Conservation (phyloP, 2,329 filamentous ascomycete species). For the Onygenales sp. region DNA sequence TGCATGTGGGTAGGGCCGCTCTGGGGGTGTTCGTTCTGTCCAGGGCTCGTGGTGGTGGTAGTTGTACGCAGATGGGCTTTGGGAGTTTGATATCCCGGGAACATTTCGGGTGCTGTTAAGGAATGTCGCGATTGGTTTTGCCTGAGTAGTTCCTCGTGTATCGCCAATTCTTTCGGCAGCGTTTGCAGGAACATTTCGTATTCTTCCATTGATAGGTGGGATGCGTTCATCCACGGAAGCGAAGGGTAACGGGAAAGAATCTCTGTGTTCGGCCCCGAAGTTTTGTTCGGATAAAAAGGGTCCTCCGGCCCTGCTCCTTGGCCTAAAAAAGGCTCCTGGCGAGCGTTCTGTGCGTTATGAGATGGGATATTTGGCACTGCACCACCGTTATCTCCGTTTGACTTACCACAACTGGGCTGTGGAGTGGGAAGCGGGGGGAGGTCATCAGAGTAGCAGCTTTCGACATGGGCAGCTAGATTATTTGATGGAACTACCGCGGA, state of each 20-base stretch:
- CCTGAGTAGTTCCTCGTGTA: neutral
- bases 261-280: constrained; percentile 16
- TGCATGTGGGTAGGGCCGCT: neutral
- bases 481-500: neutral
- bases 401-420: neutral
- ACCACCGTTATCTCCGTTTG: constrained; percentile 7
- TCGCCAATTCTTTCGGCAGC: neutral
- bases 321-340: constrained; percentile 19
- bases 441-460: neutral
- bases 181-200: neutral
- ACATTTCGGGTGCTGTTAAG: neutral
- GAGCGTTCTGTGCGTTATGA: constrained; percentile 10
- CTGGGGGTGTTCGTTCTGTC: no score
- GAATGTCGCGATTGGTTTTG: neutral
- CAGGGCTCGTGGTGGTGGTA: neutral
- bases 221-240: constrained; percentile 3
- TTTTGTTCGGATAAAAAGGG: constrained; percentile 9
- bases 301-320: constrained; percentile 1
- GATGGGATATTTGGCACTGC: constrained; percentile 27
- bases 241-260: constrained; percentile 16
- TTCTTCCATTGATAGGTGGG: neutral
- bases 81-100: neutral
- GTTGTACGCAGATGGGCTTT: neutral
- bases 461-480: neutral
- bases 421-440: neutral